Base-by-base conservation (phyloP, 1,139 yeast genomes). In the Lodderomyces jiufengensis region DNA sequence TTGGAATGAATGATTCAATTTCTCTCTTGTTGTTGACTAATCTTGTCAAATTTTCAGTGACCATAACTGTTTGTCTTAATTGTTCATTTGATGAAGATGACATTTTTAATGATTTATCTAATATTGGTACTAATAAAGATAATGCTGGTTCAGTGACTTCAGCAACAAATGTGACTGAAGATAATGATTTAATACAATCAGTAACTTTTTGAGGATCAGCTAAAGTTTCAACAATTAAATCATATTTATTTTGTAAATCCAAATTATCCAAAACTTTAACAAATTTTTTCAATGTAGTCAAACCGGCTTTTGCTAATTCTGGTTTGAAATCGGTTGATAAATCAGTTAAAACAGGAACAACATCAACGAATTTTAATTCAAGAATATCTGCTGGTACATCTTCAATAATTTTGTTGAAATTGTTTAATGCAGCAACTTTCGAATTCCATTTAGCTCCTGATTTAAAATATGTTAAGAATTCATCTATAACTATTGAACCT, bases 111-210 rank as follows among this genome's bases (percentile, higher is more conserved):
- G 97, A 92, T 59, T 92, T 86, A 59, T 82, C 92, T 54, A 92
- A 75, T 49, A 90, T 90, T 35, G 98, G 98, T 28, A 87, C 97
- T 50, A 92, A 73, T 41, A 92, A 67, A 4, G 97, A 78, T 48
- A 92, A 72, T 6, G 95, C 94, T 7, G 97, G 95, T 64, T 90
- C 97, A 12, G 97, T 92, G 44, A 92, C 98, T 67, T 92, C 98
- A 33, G 98, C 96, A 34, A 92, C 98, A 60, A 92, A 92, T 0
- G 98, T 92, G 37, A 92, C 97, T 32, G 95, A 85, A 2, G 96
- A 84, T 45, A 92, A 74, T 35, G 90, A 79, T 62, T 84, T 86
- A 61, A 92, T 86, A 62, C 96, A 88, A 42, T 80, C 84, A 40
- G 96, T 84, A 34, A 90, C 95, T 56, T 84, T 84, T 47, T 73